phyloP scores from a whole-genome alignment of 805 yeast genomes.

The Lachancea dasiensis region DNA sequence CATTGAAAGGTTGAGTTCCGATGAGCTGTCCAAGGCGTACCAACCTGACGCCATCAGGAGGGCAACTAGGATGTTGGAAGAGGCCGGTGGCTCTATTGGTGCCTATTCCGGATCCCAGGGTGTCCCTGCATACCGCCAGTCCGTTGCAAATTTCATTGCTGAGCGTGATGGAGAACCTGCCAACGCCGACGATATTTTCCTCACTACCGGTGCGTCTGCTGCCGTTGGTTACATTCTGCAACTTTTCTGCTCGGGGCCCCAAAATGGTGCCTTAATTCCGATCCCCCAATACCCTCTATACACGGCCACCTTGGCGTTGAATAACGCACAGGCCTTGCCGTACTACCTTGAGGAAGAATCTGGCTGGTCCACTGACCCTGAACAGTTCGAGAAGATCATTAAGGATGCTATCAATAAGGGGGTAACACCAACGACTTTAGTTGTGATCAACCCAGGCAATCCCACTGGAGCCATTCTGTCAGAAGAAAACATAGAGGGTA shows the following conservation, averaged over 20 bases:
- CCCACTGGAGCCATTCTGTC: slow-evolving; percentile 89
- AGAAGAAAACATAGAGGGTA: slow-evolving; percentile 57
- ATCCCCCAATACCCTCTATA: slow-evolving; percentile 97
- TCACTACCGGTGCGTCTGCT: slow-evolving; percentile 92
- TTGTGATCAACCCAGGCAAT: slow-evolving; percentile 95
- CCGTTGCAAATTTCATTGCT: slow-evolving; percentile 75
- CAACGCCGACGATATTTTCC: slow-evolving; percentile 64
- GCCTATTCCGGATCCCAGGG: slow-evolving; percentile 96
- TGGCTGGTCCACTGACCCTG: slow-evolving; percentile 78
- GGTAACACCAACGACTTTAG: slow-evolving; percentile 67
- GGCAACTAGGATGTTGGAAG: slow-evolving; percentile 53
- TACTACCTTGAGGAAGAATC: slow-evolving; percentile 77
- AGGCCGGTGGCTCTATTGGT: slow-evolving; percentile 75
- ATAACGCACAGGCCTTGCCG: slow-evolving; percentile 76
- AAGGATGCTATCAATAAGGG: slow-evolving; percentile 45
- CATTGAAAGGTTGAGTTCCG: slow-evolving; percentile 28
- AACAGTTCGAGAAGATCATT: slow-evolving; percentile 52
- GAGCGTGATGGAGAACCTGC: slow-evolving; percentile 72
- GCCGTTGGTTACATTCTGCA: slow-evolving; percentile 80
- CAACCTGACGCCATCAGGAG: slow-evolving; percentile 71
- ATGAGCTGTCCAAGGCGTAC: slow-evolving; percentile 22
- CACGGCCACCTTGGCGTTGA: slow-evolving; percentile 88
- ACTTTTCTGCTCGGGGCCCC: slow-evolving; percentile 58
- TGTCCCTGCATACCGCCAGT: slow-evolving; percentile 58
- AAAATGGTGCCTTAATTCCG: slow-evolving; percentile 83